phyloP scores from a whole-genome alignment of 2,329 filamentous ascomycete genomes.

The Cordyceps cicadae region DNA sequence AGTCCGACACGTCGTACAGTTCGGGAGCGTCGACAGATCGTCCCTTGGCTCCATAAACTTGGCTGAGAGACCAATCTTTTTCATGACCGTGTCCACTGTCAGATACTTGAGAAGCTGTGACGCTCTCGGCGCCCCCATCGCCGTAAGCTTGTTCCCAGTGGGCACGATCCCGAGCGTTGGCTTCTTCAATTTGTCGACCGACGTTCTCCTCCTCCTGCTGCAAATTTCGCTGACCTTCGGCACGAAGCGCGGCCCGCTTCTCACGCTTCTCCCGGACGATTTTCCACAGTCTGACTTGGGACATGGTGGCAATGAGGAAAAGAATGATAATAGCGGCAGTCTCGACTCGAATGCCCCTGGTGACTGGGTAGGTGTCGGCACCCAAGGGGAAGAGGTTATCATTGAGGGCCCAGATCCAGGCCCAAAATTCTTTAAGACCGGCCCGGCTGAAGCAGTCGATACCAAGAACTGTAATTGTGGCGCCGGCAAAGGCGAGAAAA shows the following conservation, averaged over 20 bases:
- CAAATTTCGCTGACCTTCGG: conserved; percentile 44
- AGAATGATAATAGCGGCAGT: conserved; percentile 70
- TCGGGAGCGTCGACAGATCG: conserved; percentile 43
- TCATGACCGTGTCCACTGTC: conserved; percentile 43
- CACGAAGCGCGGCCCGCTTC: conserved; percentile 41
- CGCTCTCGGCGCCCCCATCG: conserved; percentile 37
- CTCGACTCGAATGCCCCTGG: conserved; percentile 78
- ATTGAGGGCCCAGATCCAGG: conserved; percentile 83
- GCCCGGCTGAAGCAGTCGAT: conserved; percentile 85
- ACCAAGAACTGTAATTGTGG: conserved; percentile 70
- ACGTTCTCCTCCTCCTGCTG: conserved; percentile 61
- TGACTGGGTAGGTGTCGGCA: conserved; percentile 74
- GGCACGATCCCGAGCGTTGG: conserved; percentile 51
- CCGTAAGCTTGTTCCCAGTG: conserved; percentile 77
- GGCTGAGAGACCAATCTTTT: conserved; percentile 30
- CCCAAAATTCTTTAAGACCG: conserved; percentile 95
- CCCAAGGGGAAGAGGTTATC: conserved; percentile 68
- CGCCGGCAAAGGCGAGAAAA: conserved; percentile 71
- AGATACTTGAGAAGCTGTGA: conserved; percentile 37
- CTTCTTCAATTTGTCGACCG: conserved; percentile 57
- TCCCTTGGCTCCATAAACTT: conserved; percentile 26
- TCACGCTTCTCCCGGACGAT: conserved; percentile 58
- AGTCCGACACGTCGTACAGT: conserved; percentile 40
- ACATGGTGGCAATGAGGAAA: conserved; percentile 66
- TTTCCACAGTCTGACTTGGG: conserved; percentile 80